Base-by-base conservation (phyloP, 352 stramenopile genomes). In the Globisporangium sylvaticum region DNA sequence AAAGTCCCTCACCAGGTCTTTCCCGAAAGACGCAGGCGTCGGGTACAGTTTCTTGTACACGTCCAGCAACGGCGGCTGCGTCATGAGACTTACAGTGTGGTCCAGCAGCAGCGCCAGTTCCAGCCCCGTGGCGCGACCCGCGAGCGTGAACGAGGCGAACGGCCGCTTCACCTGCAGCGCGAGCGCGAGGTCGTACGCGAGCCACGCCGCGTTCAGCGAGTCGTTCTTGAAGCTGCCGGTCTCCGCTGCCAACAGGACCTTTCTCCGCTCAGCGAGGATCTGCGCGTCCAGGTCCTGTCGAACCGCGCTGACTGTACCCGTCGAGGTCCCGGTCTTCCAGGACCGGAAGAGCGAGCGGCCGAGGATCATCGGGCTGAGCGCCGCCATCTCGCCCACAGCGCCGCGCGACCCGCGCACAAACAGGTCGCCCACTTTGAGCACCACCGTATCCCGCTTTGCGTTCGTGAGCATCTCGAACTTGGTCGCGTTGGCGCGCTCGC, bases 361-460 rank as follows among this genome's bases (percentile, higher is more conserved):
- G 52, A 57, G 5, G 52, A 57, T 29, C 52, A 57, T 57, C 24
- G 52, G 52, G 52, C 52, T 57, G 25, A 57, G 52, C 14, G 52
- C 24, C 52, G 4, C 52, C 52, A 57, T 29, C 14, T 57, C 52
- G 24, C 24, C 52, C 52, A 34, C 52, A 7, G 5, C 12, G 9
- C 52, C 25, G 0, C 52, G 52, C 10, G 52, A 57, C 24, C 52
- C 15, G 10, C 52, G 52, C 22, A 57, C 25, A 22, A 57, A 57
- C 24, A 34, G 12, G 6, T 57, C 24, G 24, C 52, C 52, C 22
- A 29, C 22, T 20, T 29, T 57, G 52, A 57, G 52, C 1, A 57
- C 14, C 10, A 57, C n/a, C 15, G 52, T 34, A 14, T 57, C 52
- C 14, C 29, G 18, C 52, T 57, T 34, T 29, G 52, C 14, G 52